Evolutionary conservation across 2,329 filamentous ascomycete species (phyloP).

Genomic region (Neofusicoccum ribis): DNA sequence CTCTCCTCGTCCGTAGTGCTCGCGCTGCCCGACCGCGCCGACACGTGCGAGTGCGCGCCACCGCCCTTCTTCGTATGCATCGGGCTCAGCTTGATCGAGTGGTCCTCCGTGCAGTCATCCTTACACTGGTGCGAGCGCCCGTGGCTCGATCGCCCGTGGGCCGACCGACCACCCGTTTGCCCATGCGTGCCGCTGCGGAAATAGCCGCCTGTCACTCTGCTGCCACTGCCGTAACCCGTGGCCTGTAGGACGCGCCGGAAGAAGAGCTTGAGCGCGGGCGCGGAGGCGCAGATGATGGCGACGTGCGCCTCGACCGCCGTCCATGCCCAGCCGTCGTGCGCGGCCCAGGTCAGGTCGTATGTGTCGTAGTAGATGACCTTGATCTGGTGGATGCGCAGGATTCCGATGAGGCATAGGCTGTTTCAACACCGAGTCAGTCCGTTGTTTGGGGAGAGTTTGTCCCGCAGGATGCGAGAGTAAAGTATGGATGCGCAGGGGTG

Average conservation of each 20-base stretch:
- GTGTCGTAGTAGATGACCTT: constrained; percentile 18
- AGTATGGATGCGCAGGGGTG: too few relatives aligned
- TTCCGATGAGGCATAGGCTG: constrained; percentile 37
- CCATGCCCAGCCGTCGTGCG: constrained; percentile 28
- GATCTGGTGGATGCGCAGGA: constrained; percentile 41
- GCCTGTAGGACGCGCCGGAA: constrained; percentile 20
- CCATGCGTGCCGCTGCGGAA: too few relatives aligned
- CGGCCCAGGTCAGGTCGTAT: too few relatives aligned
- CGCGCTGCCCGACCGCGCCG: not conserved
- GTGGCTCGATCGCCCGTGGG: too few relatives aligned
- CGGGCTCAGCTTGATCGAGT: not conserved
- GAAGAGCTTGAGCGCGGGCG: constrained; percentile 46
- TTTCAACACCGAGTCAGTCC: too few relatives aligned
- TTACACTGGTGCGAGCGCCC: not conserved
- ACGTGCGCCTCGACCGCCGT: constrained; percentile 44
- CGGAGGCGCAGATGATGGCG: constrained; percentile 45
- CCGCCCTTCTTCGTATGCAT: not conserved
- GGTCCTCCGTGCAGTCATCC: not conserved
- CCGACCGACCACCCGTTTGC: too few relatives aligned
- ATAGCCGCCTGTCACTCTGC: too few relatives aligned
- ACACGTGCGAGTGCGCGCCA: not conserved
- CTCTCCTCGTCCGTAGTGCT: not conserved
- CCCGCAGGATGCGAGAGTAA: too few relatives aligned
- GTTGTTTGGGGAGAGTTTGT: too few relatives aligned
- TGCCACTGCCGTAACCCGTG: too few relatives aligned